phyloP scores from a whole-genome alignment of 2,329 filamentous ascomycete species.

The Pseudocercospora fuligena region DNA sequence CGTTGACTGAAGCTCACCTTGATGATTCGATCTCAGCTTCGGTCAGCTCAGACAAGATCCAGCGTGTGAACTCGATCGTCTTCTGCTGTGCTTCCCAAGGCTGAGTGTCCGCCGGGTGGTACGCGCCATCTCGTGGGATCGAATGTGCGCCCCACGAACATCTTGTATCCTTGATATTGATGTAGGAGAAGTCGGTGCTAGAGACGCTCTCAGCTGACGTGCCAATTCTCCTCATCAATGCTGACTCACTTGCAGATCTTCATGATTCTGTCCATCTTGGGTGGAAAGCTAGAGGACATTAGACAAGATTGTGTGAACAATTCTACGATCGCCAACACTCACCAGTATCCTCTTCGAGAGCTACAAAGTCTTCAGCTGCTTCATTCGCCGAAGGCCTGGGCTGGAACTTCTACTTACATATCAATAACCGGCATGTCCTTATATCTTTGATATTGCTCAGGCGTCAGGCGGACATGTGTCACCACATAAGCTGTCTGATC shows the following conservation, averaged over 20 bases:
- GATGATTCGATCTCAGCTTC: neutral
- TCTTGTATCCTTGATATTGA: neutral
- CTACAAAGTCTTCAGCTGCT: neutral
- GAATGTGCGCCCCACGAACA: neutral
- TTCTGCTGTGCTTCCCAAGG: neutral
- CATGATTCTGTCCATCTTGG: neutral
- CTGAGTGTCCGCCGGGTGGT: neutral
- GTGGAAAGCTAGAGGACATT: neutral
- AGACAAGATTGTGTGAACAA: no score
- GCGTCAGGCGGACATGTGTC: neutral
- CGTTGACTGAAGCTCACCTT: neutral
- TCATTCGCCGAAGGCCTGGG: neutral
- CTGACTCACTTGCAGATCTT: conserved; percentile 1
- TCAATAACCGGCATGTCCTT: neutral
- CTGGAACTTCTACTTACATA: neutral
- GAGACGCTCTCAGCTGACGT: neutral
- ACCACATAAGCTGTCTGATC: neutral
- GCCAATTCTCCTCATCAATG: no score
- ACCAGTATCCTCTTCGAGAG: neutral
- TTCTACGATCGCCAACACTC: neutral
- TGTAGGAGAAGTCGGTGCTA: neutral
- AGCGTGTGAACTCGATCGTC: neutral
- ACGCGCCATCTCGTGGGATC: neutral
- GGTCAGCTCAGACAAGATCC: neutral
- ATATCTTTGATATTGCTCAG: neutral